These are phyloP conservation scores for Phytophthora vignae DNA, from an alignment of 352 stramenopile genomes.

Conservation along the genomic window DNA sequence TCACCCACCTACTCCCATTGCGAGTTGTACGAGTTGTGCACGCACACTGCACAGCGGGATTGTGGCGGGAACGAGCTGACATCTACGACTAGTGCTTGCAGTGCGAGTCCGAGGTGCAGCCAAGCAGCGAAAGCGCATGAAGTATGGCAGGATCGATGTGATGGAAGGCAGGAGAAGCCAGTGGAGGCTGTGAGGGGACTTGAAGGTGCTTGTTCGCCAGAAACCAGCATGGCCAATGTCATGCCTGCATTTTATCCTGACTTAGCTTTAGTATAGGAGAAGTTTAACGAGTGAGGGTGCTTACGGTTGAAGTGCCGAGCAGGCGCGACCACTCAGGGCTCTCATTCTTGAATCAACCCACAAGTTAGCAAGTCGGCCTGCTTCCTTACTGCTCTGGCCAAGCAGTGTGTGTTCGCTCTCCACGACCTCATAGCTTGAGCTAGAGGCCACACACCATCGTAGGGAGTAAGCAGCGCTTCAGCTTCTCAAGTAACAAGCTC, in stretches of 20 bases:
- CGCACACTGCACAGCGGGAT: constrained; percentile 20
- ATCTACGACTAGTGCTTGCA: too few species aligned
- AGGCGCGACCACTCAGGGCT: neutral
- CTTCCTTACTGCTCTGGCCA: constrained; percentile 14
- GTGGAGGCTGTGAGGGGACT: neutral
- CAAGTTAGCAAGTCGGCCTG: constrained; percentile 3
- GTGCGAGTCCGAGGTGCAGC: too few species aligned
- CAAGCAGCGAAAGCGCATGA: too few species aligned
- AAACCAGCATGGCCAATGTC: constrained; percentile 12
- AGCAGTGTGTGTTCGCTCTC: constrained; percentile 18
- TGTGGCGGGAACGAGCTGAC: too few species aligned
- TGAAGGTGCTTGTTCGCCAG: constrained; percentile 1
- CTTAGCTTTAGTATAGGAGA: constrained; percentile 10
- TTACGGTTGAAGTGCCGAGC: too few species aligned
- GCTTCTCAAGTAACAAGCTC: neutral
- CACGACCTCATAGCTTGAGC: constrained; percentile 5
- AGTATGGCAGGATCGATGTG: too few species aligned
- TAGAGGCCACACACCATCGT: neutral
- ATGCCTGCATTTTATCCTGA: constrained; percentile 13
- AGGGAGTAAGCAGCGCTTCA: neutral
- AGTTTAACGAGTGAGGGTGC: too few species aligned
- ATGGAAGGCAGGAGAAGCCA: constrained; percentile 6
- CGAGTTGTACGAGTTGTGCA: constrained; percentile 25
- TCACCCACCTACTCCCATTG: constrained; percentile 24
- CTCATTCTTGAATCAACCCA: constrained; percentile 20